Base-by-base conservation (phyloP, 208 protist genomes). In the Trypanosoma avium region DNA sequence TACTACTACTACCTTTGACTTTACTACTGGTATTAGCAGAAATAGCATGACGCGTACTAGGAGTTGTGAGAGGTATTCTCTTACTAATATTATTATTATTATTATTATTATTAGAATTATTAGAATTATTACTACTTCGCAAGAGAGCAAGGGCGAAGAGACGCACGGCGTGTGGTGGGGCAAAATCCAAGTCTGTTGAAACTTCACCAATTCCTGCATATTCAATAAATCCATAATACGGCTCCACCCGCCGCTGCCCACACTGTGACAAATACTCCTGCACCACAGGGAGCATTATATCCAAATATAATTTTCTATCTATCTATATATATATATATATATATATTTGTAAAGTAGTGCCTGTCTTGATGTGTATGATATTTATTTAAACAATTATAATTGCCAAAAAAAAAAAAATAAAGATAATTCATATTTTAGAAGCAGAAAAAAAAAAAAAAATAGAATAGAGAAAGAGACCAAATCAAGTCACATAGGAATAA, bases 211-310 rank as follows among this genome's bases (percentile, higher is more conserved):
- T 55, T 45, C 61, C 67, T 15, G 82, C 53, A 63, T 73, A 35
- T 22, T 74, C 57, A 22, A 82, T 61, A 56, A 92, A 83, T 21
- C 52, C 71, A 0, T 73, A 52, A 42, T 73, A 80, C 5, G 81
- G 79, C n/a, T 73, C 60, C 0, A 67, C 64, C 35, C 56, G 73
- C 30, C 77, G 79, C 32, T 67, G 61, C 46, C 74, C 53, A 64
- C 81, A 92, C 57, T 84, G 73, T 27, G 62, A 52, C 33, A 87
- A 69, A 61, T 92, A 92, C 27, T 75, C 77, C 22, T 73, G 59
- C 42, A 83, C 49, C 5, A 87, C 45, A 15, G 55, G 50, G 1
- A 62, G 60, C 84, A 91, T 88, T 12, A 52, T 4, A 22, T 40
- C 4, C 12, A 61, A 53, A 17, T 36, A 3, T 22, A 40, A 19